Conservation (phyloP, 768 basidiomycete species). For the Leccinum rimulosum region DNA sequence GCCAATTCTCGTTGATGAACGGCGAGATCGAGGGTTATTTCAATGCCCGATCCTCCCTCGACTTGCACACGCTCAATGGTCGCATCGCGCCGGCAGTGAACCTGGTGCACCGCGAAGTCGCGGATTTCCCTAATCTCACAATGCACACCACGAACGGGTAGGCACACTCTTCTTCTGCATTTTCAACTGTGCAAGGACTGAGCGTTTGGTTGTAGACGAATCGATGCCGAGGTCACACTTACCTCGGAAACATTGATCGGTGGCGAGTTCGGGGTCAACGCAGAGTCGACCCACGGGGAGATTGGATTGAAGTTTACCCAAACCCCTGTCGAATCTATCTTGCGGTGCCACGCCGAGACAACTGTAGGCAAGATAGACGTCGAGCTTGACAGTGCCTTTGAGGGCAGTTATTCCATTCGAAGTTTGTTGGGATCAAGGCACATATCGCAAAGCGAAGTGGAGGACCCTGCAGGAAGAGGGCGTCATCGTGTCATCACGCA, state of each 20-base stretch:
- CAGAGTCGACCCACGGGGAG: slow-evolving; percentile 29
- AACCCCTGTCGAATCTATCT: slow-evolving; percentile 36
- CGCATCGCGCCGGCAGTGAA: slow-evolving; percentile 39
- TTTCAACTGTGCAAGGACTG: neutral
- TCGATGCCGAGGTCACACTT: slow-evolving; percentile 29
- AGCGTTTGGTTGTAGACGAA: slow-evolving; percentile 13
- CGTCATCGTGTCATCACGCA: slow-evolving; percentile 30
- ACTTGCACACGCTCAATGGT: slow-evolving; percentile 38
- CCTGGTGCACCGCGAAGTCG: slow-evolving; percentile 30
- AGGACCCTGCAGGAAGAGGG: slow-evolving; percentile 35
- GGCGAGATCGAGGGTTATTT: slow-evolving; percentile 45
- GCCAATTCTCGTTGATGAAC: slow-evolving; percentile 39
- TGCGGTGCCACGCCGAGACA: slow-evolving; percentile 32
- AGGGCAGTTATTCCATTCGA: slow-evolving; percentile 38
- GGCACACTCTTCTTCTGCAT: slow-evolving; percentile 5
- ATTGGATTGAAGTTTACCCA: slow-evolving; percentile 29
- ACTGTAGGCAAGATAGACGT: slow-evolving; percentile 27
- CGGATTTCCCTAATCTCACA: slow-evolving; percentile 27
- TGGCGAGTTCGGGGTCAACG: slow-evolving; percentile 34
- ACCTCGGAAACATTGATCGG: slow-evolving; percentile 27
- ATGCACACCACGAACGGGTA: slow-evolving; percentile 45
- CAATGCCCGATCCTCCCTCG: slow-evolving; percentile 35
- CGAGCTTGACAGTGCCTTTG: slow-evolving; percentile 37
- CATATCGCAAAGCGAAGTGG: slow-evolving; percentile 23
- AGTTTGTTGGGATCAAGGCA: slow-evolving; percentile 22